A percentile compares a stretch with the other conserved stretches of the same genome.
phyloP scores from a whole-genome alignment of 2,329 filamentous ascomycete genomes.

The Ophiosphaerella herpotricha region DNA sequence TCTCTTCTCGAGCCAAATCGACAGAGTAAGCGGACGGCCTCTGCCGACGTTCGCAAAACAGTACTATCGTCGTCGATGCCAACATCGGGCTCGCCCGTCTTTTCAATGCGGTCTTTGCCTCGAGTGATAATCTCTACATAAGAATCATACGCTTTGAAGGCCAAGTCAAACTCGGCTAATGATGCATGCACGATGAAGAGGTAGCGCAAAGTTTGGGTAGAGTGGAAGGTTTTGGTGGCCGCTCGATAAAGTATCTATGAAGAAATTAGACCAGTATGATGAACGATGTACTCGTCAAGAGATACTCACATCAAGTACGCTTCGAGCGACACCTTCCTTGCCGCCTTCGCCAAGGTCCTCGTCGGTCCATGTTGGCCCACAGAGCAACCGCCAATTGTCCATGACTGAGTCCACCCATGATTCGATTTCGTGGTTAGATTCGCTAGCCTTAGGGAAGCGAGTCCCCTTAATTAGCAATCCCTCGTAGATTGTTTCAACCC shows the following conservation, averaged over 20 bases:
- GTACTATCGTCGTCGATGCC: constrained; percentile 78
- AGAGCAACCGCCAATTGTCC: constrained; percentile 82
- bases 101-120: constrained; percentile 81
- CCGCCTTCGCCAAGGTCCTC: constrained; percentile 81
- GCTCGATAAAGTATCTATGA: constrained; percentile 80
- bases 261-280: not conserved
- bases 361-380: constrained; percentile 79
- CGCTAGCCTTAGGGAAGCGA: constrained; percentile 80
- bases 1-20: constrained; percentile 76
- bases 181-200: constrained; percentile 87
- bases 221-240: constrained; percentile 93
- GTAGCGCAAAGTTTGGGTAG: constrained; percentile 81
- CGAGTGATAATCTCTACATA: constrained; percentile 88
- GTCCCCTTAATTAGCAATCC: constrained; percentile 76
- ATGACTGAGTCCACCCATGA: constrained; percentile 79
- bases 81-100: constrained; percentile 69
- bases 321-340: constrained; percentile 73
- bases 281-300: not conserved
- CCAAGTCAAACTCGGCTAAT: constrained; percentile 88
- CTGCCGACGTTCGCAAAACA: constrained; percentile 76
- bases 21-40: constrained; percentile 80
- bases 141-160: constrained; percentile 87
- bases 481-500: constrained; percentile 80
- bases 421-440: constrained; percentile 79
- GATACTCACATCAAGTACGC: constrained; percentile 68